Percentiles rank a stretch among this genome's conserved stretches.
phyloP scores from a whole-genome alignment of 78 protist species.

The Chrysochromulina tobinii region DNA sequence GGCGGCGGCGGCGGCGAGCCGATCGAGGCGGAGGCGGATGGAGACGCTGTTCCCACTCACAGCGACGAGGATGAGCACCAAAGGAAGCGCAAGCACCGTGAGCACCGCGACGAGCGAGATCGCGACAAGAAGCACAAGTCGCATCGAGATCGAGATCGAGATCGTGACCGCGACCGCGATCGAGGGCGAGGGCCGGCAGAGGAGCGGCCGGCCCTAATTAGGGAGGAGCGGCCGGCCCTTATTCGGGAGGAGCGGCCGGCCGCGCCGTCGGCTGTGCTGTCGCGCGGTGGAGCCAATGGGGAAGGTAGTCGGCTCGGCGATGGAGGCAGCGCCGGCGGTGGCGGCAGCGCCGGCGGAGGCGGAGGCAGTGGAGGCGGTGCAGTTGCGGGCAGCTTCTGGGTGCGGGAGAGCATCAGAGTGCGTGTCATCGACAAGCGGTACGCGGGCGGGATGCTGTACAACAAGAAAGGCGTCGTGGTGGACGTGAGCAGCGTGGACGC shows the following conservation, averaged over 20 bases:
- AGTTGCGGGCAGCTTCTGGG: neutral
- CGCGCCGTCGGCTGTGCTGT: neutral
- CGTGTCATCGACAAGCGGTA: conserved; percentile 29
- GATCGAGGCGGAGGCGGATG: neutral
- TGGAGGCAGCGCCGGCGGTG: neutral
- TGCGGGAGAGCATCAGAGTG: conserved; percentile 26
- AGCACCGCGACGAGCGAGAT: neutral
- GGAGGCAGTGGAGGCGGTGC: too few species aligned
- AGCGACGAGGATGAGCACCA: neutral
- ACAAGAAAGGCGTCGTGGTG: conserved; percentile 27
- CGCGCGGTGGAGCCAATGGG: too few species aligned
- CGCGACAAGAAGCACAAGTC: neutral
- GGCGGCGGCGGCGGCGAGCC: neutral
- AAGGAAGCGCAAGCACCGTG: neutral
- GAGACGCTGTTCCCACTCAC: neutral
- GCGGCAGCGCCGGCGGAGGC: neutral
- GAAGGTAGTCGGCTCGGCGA: too few species aligned
- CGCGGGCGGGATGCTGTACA: conserved; percentile 21
- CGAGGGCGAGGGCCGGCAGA: too few species aligned
- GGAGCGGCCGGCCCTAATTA: too few species aligned
- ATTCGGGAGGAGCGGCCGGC: neutral
- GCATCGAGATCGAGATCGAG: neutral
- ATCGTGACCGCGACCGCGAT: too few species aligned
- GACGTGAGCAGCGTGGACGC: neutral
- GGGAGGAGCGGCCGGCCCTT: neutral